Conservation (phyloP, 2,329 filamentous ascomycete genomes). For the Trematosphaeria pertusa region DNA sequence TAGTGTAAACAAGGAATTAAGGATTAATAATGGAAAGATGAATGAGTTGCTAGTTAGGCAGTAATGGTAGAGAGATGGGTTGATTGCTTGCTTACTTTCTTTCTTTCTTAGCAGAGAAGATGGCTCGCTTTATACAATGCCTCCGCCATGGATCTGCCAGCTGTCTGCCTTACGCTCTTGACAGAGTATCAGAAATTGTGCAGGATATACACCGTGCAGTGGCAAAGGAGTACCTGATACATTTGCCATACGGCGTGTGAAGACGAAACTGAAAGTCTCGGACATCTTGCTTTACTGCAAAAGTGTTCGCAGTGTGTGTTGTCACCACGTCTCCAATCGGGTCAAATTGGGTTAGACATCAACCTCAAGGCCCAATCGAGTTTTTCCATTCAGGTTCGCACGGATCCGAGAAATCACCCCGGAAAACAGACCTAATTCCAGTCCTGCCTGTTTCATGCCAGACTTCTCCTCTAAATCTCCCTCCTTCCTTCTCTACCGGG, state of each 20-base stretch:
- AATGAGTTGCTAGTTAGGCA: neutral
- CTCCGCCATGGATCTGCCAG: constrained; percentile 1
- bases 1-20: neutral
- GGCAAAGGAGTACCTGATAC: constrained; percentile 1
- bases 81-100: neutral
- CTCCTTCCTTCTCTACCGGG: no score
- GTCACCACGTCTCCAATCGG: neutral
- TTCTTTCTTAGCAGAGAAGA: constrained; percentile 1
- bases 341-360: neutral
- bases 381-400: no score
- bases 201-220: constrained; percentile 1
- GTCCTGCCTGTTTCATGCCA: no score
- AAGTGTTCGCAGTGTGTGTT: neutral
- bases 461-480: no score
- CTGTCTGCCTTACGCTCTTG: constrained; percentile 3
- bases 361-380: no score
- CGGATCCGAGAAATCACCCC: no score
- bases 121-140: neutral
- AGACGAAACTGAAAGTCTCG: constrained; percentile 1
- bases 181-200: neutral
- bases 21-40: neutral
- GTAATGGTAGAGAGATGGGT: neutral
- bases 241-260: constrained; percentile 2
- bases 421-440: no score
- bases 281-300: constrained; percentile 1